Conservation (phyloP, 768 basidiomycete species). For the Terana coerulea region DNA sequence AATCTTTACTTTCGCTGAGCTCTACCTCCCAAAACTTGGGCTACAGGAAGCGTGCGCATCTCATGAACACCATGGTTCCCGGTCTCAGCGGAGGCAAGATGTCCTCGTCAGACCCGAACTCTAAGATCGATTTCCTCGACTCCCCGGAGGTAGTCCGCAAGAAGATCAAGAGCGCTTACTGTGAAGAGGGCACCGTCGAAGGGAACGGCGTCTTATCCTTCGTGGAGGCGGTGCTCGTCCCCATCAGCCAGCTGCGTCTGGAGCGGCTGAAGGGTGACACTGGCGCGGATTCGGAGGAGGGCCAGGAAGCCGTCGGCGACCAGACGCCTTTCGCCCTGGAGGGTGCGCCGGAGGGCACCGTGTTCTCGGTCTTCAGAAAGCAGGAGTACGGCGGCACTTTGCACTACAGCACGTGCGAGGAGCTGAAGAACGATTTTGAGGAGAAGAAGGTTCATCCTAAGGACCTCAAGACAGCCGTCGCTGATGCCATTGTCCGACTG, state of each 20-base stretch:
- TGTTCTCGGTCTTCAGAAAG: constrained; percentile 76
- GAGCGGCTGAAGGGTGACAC: constrained; percentile 49
- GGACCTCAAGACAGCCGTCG: constrained; percentile 81
- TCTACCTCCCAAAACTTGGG: constrained; percentile 92
- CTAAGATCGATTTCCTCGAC: constrained; percentile 98
- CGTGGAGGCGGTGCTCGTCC: constrained; percentile 82
- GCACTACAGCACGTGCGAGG: constrained; percentile 67
- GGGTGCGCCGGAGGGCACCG: constrained; percentile 74
- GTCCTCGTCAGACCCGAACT: constrained; percentile 97
- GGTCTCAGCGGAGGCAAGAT: constrained; percentile 95
- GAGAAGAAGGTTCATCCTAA: constrained; percentile 80
- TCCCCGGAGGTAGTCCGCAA: constrained; percentile 74
- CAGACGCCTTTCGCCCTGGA: constrained; percentile 62
- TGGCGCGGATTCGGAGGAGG: constrained; percentile 36
- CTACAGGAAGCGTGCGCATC: constrained; percentile 90
- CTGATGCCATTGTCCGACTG: constrained; percentile 67
- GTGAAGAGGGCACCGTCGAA: constrained; percentile 84
- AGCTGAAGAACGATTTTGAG: constrained; percentile 71
- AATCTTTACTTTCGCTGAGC: constrained; percentile 97
- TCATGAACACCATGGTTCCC: constrained; percentile 99
- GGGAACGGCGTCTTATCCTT: constrained; percentile 91
- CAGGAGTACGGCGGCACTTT: constrained; percentile 78
- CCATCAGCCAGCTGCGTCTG: constrained; percentile 71
- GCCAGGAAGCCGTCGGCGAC: constrained; percentile 44
- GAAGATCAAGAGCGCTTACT: constrained; percentile 91